Conservation (phyloP, 2,329 filamentous ascomycete genomes). For the Huntiella savannae region DNA sequence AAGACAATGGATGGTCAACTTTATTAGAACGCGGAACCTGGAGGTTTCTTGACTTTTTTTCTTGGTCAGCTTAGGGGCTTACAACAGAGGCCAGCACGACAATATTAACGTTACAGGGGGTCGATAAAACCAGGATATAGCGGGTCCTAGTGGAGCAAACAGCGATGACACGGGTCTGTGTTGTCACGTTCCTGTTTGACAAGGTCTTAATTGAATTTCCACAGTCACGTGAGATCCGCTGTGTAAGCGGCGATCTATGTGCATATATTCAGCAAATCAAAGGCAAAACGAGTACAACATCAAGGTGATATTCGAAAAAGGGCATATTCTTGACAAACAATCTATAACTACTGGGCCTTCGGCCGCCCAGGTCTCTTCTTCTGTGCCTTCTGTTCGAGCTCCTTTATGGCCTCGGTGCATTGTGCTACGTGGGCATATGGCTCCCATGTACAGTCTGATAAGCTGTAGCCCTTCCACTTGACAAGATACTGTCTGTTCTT, state of each 20-base stretch:
- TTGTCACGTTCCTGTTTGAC: neutral
- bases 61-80: too few species aligned
- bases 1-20: too few species aligned
- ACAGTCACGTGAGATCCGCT: too few species aligned
- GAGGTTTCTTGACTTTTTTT: too few species aligned
- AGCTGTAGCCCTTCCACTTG: conserved; percentile 32
- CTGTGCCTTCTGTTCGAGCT: conserved; percentile 18
- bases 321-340: neutral
- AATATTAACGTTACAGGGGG: too few species aligned
- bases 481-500: conserved; percentile 26
- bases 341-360: too few species aligned
- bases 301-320: neutral
- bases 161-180: too few species aligned
- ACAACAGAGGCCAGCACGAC: too few species aligned
- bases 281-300: neutral
- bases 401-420: conserved; percentile 20
- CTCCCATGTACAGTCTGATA: conserved; percentile 33
- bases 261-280: neutral
- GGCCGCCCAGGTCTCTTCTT: neutral
- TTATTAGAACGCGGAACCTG: too few species aligned
- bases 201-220: neutral
- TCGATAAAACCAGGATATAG: too few species aligned
- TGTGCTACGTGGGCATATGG: conserved; percentile 26
- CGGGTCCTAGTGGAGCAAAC: too few species aligned
- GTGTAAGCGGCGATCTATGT: too few species aligned